Base-by-base conservation (phyloP, 305 asterid species). In the Fraxinus angustifolia region DNA sequence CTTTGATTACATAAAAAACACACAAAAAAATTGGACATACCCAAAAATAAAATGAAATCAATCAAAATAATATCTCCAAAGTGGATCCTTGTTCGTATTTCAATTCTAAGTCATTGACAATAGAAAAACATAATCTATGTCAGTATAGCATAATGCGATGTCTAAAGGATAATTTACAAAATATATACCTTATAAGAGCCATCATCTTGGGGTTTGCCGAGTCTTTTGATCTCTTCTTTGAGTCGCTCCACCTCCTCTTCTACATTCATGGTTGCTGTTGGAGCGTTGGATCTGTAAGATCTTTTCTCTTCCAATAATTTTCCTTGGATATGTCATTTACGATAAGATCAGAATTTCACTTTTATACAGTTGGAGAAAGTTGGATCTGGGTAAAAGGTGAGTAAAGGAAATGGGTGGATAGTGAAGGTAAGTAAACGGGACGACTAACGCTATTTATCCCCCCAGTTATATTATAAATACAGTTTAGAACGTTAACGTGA, bases 201-300 rank as follows among this genome's bases (percentile, higher is more conserved):
- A 90, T 95, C 99, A 12, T 79, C 82, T 84, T 93, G 97, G 77
- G 83, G 82, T 78, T 84, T 83, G 83, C 97, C 97, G 70, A 95
- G 93, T 78, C 99, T 92, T 75, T 85, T 86, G 92, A 95, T 95
- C 87, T 93, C 99, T 83, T 88, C 97, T 83, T 84, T 85, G 76
- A 95, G 97, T 68, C 88, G 89, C 73, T 81, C 95, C 73, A 95
- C 96, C 85, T 95, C 99, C 87, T 95, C 99, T 26, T 89, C 97
- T 19, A 95, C 99, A 81, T 95, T 95, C 99, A 95, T 91, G 82
- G 42, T 89, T 80, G 30, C 72, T 26, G 30, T 38, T 26, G 74
- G n/a, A 5, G 7, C 38, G 38, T 35, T 35, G 38, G 38, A 35
- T 35, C 38, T 35, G 38, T 35, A 35, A 35, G 38, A 35, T 35